Evolutionary conservation across 441 rosid species (phyloP).

Genomic region (Isatis lusitanica): DNA sequence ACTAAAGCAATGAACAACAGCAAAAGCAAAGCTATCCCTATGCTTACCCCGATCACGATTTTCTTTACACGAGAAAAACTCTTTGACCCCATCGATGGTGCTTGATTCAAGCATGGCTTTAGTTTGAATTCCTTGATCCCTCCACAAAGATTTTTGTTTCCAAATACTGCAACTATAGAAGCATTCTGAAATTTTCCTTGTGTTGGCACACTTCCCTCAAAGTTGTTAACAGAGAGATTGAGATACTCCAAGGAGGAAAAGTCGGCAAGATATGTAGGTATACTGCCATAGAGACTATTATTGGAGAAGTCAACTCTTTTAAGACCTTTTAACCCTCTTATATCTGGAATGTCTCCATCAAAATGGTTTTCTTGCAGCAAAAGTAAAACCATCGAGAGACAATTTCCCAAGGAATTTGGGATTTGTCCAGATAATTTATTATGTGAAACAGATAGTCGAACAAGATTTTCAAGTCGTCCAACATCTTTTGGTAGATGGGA

Average conservation of each 20-base stretch:
- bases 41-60: neutral
- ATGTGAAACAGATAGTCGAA: too few species aligned
- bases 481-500: too few species aligned
- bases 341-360: slow-evolving; percentile 23
- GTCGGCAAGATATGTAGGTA: slow-evolving; percentile 8
- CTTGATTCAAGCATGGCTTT: neutral
- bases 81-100: neutral
- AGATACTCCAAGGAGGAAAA: slow-evolving; percentile 17
- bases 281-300: slow-evolving; percentile 15
- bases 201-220: slow-evolving; percentile 1
- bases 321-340: slow-evolving; percentile 9
- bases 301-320: slow-evolving; percentile 15
- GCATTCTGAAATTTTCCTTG: neutral
- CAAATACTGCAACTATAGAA: neutral
- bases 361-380: slow-evolving; percentile 23
- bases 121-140: neutral
- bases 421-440: slow-evolving; percentile 1
- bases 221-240: slow-evolving; percentile 13
- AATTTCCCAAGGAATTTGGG: slow-evolving; percentile 7
- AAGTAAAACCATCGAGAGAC: neutral
- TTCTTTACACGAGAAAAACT: neutral
- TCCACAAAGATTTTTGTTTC: slow-evolving; percentile 25
- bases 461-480: too few species aligned
- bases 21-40: slow-evolving; percentile 1
- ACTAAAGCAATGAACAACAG: neutral